Evolutionary conservation across 2,329 filamentous ascomycete species (phyloP), one percentile per base, ranked within the genome.

Genomic region (Apiospora rasikravindrae): DNA sequence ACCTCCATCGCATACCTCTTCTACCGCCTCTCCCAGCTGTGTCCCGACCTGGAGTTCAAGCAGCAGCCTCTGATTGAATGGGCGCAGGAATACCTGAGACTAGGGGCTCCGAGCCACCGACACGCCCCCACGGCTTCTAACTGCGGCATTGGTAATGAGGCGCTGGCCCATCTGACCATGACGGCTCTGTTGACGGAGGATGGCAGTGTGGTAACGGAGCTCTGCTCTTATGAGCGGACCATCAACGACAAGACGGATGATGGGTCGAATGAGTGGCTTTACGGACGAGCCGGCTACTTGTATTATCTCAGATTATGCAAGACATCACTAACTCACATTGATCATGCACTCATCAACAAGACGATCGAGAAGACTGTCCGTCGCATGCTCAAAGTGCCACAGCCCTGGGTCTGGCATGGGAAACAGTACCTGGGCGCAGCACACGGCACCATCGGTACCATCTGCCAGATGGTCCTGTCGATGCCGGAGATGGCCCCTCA

Each of bases 361-460:
- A 86, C 88, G 1, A 87, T 91, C 49, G 83, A 84, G 13, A 85
- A 87, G 71, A 84, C 93, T 0, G 86, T 90, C 29, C 85, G 89
- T 45, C 86, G 87, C 49, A 91, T 94, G 71, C 83, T 94, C 75
- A 81, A 84, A 79, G 72, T 85, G n/a, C 81, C 79, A 6, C 79
- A 81, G 51, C 81, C 81, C 0, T 94, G 92, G 92, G 86, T 85
- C 74, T 93, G 90, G 89, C 87, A 89, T 73, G 88, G 87, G 19
- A 89, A 89, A 75, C 78, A 82, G 24, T 93, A 92, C 77, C 83
- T 92, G 47, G 92, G 92, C 1, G 89, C 91, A 6, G 89, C 88
- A 0, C 91, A 94, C 77, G 92, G 92, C 10, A 86, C 88, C 16
- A 88, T 93, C 37, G 91, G 92, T 5, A 93, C 93, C 78, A 86